A percentile compares a stretch with the other conserved stretches of the same genome.
phyloP scores from a whole-genome alignment of 2,329 filamentous ascomycete species.

The Claviceps cyperi region DNA sequence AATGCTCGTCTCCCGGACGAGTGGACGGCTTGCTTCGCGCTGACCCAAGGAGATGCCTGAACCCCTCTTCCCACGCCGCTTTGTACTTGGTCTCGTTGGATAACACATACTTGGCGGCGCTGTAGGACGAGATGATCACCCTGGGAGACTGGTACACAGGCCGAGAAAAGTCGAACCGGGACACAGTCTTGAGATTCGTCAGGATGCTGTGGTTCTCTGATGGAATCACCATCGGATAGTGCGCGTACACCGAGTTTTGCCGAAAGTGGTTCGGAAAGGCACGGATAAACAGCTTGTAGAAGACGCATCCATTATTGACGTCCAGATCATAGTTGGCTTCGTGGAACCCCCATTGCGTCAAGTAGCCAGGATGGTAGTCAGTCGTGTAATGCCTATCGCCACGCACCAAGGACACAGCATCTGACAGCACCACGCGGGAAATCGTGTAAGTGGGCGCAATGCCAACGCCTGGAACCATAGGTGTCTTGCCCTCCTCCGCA shows the following conservation, averaged over 20 bases:
- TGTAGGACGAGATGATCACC: slow-evolving; percentile 45
- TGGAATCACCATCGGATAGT: slow-evolving; percentile 60
- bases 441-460: slow-evolving; percentile 65
- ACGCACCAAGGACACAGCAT: slow-evolving; percentile 64
- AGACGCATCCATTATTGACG: slow-evolving; percentile 67
- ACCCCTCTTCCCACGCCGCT: slow-evolving; percentile 47
- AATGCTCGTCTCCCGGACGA: slow-evolving; percentile 13
- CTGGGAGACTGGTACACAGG: slow-evolving; percentile 37
- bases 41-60: slow-evolving; percentile 46
- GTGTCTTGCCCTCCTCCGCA: slow-evolving; percentile 58
- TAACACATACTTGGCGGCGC: slow-evolving; percentile 46
- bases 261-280: slow-evolving; percentile 73
- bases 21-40: slow-evolving; percentile 40
- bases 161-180: slow-evolving; percentile 55
- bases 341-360: slow-evolving; percentile 76
- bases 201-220: slow-evolving; percentile 59
- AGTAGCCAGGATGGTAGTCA: slow-evolving; percentile 58
- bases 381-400: slow-evolving; percentile 66
- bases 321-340: slow-evolving; percentile 59
- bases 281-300: slow-evolving; percentile 70
- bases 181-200: slow-evolving; percentile 48
- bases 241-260: slow-evolving; percentile 64
- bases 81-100: slow-evolving; percentile 47
- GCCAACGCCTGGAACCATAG: slow-evolving; percentile 60
- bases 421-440: slow-evolving; percentile 60